phyloP scores from a whole-genome alignment of 1,284 basidiomycete genomes.

The Mycena sp. region DNA sequence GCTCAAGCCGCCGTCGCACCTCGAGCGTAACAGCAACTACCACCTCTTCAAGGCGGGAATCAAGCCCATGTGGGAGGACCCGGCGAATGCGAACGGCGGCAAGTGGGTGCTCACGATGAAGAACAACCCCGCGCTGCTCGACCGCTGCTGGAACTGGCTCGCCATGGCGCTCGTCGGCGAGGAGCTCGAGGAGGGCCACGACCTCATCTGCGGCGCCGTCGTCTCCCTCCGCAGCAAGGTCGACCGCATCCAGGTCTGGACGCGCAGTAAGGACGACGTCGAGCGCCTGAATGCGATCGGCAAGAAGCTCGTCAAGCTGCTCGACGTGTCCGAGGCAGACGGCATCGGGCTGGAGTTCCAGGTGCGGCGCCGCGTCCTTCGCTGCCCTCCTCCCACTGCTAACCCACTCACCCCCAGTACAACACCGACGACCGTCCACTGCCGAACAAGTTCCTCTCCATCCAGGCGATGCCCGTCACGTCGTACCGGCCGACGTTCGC shows the following conservation, averaged over 20 bases:
- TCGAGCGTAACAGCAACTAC: slow-evolving; percentile 91
- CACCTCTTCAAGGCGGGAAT: slow-evolving; percentile 93
- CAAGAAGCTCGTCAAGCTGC: slow-evolving; percentile 79
- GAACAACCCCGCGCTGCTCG: slow-evolving; percentile 80
- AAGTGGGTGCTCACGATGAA: slow-evolving; percentile 97
- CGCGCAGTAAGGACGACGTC: slow-evolving; percentile 82
- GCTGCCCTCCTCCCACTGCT: neutral
- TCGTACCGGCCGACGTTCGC: slow-evolving; percentile 72
- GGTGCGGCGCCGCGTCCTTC: slow-evolving; percentile 52
- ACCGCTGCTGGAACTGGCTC: slow-evolving; percentile 91
- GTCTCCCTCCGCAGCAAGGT: slow-evolving; percentile 89
- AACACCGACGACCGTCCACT: slow-evolving; percentile 84
- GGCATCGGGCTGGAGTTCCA: slow-evolving; percentile 90
- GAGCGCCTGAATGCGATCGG: slow-evolving; percentile 87
- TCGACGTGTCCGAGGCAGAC: slow-evolving; percentile 84
- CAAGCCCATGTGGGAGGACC: slow-evolving; percentile 97
- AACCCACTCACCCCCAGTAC: slow-evolving; percentile 59
- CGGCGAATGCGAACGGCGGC: slow-evolving; percentile 89
- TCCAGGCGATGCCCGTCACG: slow-evolving; percentile 71
- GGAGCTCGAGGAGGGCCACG: slow-evolving; percentile 80
- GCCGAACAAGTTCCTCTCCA: slow-evolving; percentile 83
- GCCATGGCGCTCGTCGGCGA: slow-evolving; percentile 93
- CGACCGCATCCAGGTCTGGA: slow-evolving; percentile 93
- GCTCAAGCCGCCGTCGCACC: slow-evolving; percentile 88
- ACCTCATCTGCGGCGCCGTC: slow-evolving; percentile 91